These are phyloP conservation scores for Phytophthora cryptogea DNA, from an alignment of 352 stramenopile species.

Conservation along the genomic window DNA sequence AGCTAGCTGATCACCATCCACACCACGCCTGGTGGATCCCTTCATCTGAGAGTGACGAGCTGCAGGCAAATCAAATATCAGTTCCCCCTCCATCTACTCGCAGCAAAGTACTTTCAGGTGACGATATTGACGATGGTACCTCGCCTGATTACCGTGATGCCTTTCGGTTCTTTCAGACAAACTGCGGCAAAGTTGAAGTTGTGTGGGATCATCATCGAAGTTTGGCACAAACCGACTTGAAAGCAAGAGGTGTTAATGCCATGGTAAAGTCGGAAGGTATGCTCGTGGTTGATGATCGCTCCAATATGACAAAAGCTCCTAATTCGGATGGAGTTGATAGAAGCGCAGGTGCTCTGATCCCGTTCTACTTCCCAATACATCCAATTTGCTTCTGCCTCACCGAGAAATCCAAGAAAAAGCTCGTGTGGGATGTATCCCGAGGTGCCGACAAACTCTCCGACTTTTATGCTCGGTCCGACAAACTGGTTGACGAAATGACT, in stretches of 20 bases:
- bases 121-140: not conserved
- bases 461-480: constrained; percentile 67
- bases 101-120: constrained; percentile 9
- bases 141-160: constrained; percentile 47
- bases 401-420: constrained; percentile 72
- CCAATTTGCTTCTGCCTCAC: constrained; percentile 79
- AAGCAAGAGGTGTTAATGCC: constrained; percentile 1
- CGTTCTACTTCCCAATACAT: constrained; percentile 78
- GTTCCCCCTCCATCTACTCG: constrained; percentile 3
- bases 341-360: constrained; percentile 33
- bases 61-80: constrained; percentile 5
- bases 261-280: not conserved
- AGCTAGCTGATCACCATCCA: constrained; percentile 55
- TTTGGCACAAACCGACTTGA: not conserved
- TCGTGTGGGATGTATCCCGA: constrained; percentile 65
- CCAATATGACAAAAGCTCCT: not conserved
- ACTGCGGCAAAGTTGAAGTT: constrained; percentile 70
- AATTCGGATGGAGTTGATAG: constrained; percentile 5
- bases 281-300: not conserved
- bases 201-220: constrained; percentile 55
- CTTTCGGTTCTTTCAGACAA: constrained; percentile 68
- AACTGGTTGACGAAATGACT: constrained; percentile 76
- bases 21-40: constrained; percentile 53
- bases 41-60: constrained; percentile 9
- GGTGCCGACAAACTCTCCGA: constrained; percentile 68